These are phyloP conservation scores for Starmerella asiatica DNA, from an alignment of 805 yeast genomes.

Conservation along the genomic window DNA sequence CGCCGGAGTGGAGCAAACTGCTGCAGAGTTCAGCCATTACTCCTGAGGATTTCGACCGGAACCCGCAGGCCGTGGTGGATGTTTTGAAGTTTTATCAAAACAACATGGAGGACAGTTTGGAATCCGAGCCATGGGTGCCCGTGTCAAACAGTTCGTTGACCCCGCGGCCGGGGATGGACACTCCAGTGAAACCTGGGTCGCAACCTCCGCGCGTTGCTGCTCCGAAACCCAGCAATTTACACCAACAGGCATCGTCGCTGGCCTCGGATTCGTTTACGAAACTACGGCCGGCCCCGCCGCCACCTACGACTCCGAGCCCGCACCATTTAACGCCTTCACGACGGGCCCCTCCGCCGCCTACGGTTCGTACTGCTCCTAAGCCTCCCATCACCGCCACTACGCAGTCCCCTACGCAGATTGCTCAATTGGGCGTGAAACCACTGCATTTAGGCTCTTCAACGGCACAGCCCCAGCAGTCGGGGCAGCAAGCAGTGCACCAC, in stretches of 20 bases:
- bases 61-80: conserved; percentile 89
- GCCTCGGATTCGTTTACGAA: conserved; percentile 10
- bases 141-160: neutral
- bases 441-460: too few relatives aligned
- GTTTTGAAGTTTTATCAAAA: conserved; percentile 62
- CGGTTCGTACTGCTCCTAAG: too few relatives aligned
- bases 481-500: neutral
- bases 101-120: conserved; percentile 20
- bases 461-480: neutral
- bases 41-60: conserved; percentile 71
- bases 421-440: too few relatives aligned
- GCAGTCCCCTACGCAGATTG: too few relatives aligned
- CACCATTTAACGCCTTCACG: conserved; percentile 11
- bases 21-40: conserved; percentile 79
- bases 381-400: too few relatives aligned
- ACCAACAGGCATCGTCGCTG: neutral
- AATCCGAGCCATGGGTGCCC: conserved; percentile 20
- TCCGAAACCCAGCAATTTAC: conserved; percentile 1
- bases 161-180: neutral
- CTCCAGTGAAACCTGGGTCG: neutral
- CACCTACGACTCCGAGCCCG: conserved; percentile 4
- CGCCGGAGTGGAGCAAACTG: conserved; percentile 81
- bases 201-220: conserved; percentile 8
- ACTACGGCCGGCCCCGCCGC: conserved; percentile 16
- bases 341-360: conserved; percentile 17